Conservation (phyloP, 2,329 filamentous ascomycete genomes). For the Graphilbum ipis-grandicollis region DNA sequence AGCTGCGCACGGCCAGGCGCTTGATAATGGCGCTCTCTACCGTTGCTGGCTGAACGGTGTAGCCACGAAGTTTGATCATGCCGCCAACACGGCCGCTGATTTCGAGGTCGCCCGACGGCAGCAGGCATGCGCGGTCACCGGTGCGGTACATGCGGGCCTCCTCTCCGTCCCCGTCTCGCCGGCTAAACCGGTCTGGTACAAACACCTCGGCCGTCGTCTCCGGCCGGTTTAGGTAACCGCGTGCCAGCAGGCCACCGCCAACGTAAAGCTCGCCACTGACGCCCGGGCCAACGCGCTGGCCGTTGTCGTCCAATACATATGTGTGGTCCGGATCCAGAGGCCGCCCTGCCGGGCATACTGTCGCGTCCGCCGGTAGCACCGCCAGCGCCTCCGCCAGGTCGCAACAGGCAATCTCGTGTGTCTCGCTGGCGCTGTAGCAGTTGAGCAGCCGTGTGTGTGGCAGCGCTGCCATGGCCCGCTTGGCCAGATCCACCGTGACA, state of each 20-base stretch:
- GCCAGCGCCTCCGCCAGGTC: constrained; percentile 51
- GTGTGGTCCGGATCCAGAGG: constrained; percentile 50
- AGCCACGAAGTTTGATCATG: constrained; percentile 70
- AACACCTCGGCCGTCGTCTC: constrained; percentile 63
- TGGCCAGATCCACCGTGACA: constrained; percentile 59
- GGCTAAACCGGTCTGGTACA: constrained; percentile 44
- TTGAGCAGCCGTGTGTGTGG: constrained; percentile 57
- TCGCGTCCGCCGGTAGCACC: constrained; percentile 8
- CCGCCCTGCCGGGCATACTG: constrained; percentile 59
- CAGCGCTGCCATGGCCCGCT: constrained; percentile 47
- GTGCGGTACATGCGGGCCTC: constrained; percentile 59
- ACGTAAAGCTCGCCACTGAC: constrained; percentile 57
- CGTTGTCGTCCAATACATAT: constrained; percentile 56
- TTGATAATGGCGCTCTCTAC: constrained; percentile 57
- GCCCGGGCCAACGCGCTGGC: constrained; percentile 44
- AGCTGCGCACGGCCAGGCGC: constrained; percentile 52
- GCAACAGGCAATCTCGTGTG: constrained; percentile 63
- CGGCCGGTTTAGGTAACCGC: constrained; percentile 64
- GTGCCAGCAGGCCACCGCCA: constrained; percentile 54
- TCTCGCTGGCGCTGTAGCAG: constrained; percentile 70
- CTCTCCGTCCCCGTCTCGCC: constrained; percentile 17
- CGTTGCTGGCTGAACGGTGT: constrained; percentile 60
- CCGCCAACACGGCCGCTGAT: constrained; percentile 60
- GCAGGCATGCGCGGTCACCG: constrained; percentile 50
- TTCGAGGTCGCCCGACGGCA: constrained; percentile 51